Evolutionary conservation across 2,329 filamentous ascomycete species (phyloP).

Genomic region (Aciculosporium take): DNA sequence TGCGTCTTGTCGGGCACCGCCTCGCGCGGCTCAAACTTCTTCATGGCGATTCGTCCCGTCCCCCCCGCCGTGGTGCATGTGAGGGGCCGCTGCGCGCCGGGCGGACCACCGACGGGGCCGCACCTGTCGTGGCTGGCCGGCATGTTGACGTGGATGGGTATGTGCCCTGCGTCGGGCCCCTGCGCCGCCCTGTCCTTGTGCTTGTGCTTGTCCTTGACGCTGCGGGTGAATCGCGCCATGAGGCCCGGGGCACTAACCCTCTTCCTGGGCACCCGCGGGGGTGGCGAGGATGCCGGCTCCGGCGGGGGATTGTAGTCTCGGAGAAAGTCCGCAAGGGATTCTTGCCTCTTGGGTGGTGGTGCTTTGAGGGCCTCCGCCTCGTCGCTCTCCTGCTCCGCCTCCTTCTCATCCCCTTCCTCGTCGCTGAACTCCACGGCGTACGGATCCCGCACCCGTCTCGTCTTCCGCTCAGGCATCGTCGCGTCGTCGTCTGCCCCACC

Average conservation of each 20-base stretch:
- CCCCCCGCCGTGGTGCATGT: slow-evolving; percentile 15
- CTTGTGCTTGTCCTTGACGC: slow-evolving; percentile 9
- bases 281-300: slow-evolving; percentile 25
- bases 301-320: slow-evolving; percentile 53
- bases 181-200: slow-evolving; percentile 7
- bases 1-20: slow-evolving; percentile 32
- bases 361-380: slow-evolving; percentile 30
- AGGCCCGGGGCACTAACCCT: slow-evolving; percentile 49
- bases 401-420: slow-evolving; percentile 36
- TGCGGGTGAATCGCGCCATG: slow-evolving; percentile 41
- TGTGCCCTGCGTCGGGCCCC: slow-evolving; percentile 26
- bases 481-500: slow-evolving; percentile 38
- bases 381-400: slow-evolving; percentile 26
- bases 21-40: slow-evolving; percentile 44
- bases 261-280: slow-evolving; percentile 37
- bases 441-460: slow-evolving; percentile 67
- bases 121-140: slow-evolving; percentile 31
- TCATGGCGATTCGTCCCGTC: slow-evolving; percentile 35
- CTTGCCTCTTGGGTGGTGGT: slow-evolving; percentile 36
- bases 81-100: slow-evolving; percentile 11
- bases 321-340: slow-evolving; percentile 62
- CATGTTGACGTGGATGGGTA: slow-evolving; percentile 39
- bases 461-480: slow-evolving; percentile 58
- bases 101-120: slow-evolving; percentile 11
- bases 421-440: slow-evolving; percentile 83